Percentiles rank a stretch among this genome's conserved stretches.
These are phyloP conservation scores for Metschnikowia anglica DNA, from an alignment of 805 yeast species.

Conservation along the genomic window DNA sequence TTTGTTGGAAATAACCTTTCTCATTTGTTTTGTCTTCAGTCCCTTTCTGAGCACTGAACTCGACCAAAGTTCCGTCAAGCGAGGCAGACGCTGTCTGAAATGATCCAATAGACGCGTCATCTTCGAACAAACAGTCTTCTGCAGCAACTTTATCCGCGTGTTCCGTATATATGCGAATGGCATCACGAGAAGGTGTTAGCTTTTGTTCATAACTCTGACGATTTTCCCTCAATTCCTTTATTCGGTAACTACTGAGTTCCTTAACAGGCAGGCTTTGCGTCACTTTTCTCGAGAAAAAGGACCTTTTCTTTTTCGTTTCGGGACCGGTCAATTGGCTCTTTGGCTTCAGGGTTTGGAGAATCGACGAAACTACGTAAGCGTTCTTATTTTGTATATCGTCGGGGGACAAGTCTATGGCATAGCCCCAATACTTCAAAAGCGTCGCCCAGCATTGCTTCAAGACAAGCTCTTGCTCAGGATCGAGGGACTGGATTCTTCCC, in stretches of 20 bases:
- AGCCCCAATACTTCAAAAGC: slow-evolving; percentile 43
- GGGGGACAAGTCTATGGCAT: slow-evolving; percentile 31
- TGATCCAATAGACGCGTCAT: slow-evolving; percentile 30
- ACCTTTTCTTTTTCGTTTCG: slow-evolving; percentile 34
- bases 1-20: neutral
- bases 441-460: slow-evolving; percentile 23
- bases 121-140: slow-evolving; percentile 20
- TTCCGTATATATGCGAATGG: slow-evolving; percentile 23
- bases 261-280: slow-evolving; percentile 15
- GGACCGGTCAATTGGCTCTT: slow-evolving; percentile 9
- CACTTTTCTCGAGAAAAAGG: slow-evolving; percentile 24
- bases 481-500: slow-evolving; percentile 40
- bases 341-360: slow-evolving; percentile 15
- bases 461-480: slow-evolving; percentile 21
- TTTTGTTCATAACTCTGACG: slow-evolving; percentile 27
- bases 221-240: slow-evolving; percentile 29
- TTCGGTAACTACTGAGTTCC: slow-evolving; percentile 25
- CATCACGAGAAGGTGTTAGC: slow-evolving; percentile 23
- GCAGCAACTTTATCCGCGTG: slow-evolving; percentile 20
- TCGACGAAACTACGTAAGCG: slow-evolving; percentile 33
- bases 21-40: neutral
- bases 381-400: slow-evolving; percentile 31
- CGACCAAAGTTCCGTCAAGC: slow-evolving; percentile 9
- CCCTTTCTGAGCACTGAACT: neutral
- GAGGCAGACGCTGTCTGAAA: slow-evolving; percentile 21